phyloP scores from a whole-genome alignment of 305 asterid species.

The Ilex paraguariensis region DNA sequence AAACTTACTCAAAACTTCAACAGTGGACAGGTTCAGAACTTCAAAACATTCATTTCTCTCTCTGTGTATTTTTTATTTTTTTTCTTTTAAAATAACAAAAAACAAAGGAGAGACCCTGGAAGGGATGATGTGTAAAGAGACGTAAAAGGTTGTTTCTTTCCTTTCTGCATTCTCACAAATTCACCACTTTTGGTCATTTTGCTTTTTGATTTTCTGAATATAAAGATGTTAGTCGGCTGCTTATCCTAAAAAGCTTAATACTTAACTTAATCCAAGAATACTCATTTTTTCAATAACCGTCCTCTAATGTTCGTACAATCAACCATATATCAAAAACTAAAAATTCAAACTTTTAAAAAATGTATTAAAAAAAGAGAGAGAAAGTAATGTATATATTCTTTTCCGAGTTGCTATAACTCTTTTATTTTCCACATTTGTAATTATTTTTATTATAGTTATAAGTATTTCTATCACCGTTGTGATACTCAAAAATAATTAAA shows the following conservation, averaged over 20 bases:
- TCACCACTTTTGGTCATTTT: neutral
- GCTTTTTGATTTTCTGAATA: neutral
- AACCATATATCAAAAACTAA: no score
- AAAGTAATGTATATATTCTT: no score
- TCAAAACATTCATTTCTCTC: neutral
- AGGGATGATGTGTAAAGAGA: neutral
- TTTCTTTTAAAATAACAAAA: neutral
- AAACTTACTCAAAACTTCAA: slow-evolving; percentile 23
- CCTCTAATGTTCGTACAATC: no score
- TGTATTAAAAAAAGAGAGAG: no score
- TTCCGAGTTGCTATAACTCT: no score
- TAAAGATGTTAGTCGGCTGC: neutral
- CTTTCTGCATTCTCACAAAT: no score
- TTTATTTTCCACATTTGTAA: no score
- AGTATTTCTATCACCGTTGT: neutral
- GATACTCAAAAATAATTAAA: neutral
- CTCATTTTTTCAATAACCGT: no score
- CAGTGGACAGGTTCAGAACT: neutral
- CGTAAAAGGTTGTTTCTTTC: neutral
- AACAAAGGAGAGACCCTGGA: neutral
- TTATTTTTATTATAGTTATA: no score
- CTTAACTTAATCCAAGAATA: no score
- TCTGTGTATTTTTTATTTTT: neutral
- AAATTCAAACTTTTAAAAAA: no score
- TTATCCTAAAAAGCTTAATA: no score